These are phyloP conservation scores for Akanthomyces dipterigenus DNA, from an alignment of 2,329 filamentous ascomycete genomes.

Conservation along the genomic window DNA sequence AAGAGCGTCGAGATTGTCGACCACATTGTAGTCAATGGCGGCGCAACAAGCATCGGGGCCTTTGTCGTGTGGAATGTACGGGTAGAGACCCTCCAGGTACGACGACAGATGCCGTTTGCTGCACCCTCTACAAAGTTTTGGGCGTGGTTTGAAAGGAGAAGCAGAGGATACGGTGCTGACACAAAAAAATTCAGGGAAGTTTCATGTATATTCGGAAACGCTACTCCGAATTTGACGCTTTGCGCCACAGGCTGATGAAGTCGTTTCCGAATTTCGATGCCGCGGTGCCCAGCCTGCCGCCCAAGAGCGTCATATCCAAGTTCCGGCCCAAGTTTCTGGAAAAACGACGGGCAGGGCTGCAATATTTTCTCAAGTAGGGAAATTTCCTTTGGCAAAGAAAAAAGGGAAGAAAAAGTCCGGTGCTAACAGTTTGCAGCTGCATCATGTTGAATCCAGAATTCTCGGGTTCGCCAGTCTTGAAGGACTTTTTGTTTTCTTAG, in stretches of 20 bases:
- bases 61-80: conserved; percentile 94
- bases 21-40: conserved; percentile 50
- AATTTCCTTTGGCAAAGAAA: background rate
- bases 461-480: conserved; percentile 19
- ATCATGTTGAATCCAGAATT: conserved; percentile 19
- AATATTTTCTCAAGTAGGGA: conserved; percentile 86
- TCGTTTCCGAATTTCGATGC: conserved; percentile 80
- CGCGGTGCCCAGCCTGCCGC: conserved; percentile 83
- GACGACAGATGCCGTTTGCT: conserved; percentile 19
- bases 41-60: conserved; percentile 60
- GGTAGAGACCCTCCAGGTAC: conserved; percentile 76
- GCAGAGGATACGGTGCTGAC: background rate
- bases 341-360: conserved; percentile 70
- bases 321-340: conserved; percentile 84
- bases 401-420: too few species aligned
- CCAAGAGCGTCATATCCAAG: conserved; percentile 83
- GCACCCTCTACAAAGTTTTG: too few species aligned
- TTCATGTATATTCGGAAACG: conserved; percentile 60
- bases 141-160: too few species aligned
- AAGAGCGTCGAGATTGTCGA: conserved; percentile 54
- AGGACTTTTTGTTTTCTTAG: conserved; percentile 19
- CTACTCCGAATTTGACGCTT: conserved; percentile 89
- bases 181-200: conserved; percentile 40
- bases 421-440: conserved; percentile 14
- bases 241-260: conserved; percentile 64